These are phyloP conservation scores for Naganishia sp. DNA, from an alignment of 1,284 basidiomycete genomes.

Conservation along the genomic window DNA sequence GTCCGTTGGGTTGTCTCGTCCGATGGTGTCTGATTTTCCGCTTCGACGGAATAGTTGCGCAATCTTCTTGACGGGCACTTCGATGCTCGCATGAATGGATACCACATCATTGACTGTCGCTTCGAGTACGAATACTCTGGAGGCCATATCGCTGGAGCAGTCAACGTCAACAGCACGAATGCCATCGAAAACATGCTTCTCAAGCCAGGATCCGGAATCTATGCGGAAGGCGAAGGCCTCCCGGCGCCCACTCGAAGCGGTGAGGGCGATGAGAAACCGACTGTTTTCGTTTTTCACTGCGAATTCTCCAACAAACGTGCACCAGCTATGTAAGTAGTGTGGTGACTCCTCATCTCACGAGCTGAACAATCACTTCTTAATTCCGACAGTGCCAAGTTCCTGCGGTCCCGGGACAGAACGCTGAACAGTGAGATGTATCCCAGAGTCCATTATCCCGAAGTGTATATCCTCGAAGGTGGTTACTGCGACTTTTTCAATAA, in stretches of 20 bases:
- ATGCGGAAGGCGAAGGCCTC: conserved; percentile 54
- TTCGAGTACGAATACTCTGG: conserved; percentile 96
- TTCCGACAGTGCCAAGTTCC: conserved; percentile 73
- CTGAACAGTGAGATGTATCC: conserved; percentile 87
- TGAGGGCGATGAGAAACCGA: conserved; percentile 58
- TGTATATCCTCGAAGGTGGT: conserved; percentile 95
- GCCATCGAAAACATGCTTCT: conserved; percentile 81
- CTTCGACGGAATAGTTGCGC: conserved; percentile 63
- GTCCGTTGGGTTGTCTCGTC: conserved; percentile 35
- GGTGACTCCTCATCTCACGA: neutral
- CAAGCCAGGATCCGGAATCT: conserved; percentile 56
- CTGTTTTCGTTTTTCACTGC: conserved; percentile 96
- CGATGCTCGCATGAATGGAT: conserved; percentile 65
- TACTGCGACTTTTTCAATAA: conserved; percentile 83
- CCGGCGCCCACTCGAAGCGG: conserved; percentile 81
- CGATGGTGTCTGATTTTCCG: neutral
- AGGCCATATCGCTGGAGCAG: conserved; percentile 87
- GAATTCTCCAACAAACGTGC: conserved; percentile 95
- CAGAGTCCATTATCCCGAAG: conserved; percentile 90
- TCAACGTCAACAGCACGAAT: conserved; percentile 84
- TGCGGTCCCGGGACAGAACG: conserved; percentile 85
- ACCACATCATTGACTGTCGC: conserved; percentile 88
- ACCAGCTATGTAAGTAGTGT: conserved; percentile 77
- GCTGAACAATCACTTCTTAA: neutral
- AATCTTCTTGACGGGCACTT: conserved; percentile 73